These are phyloP conservation scores for Xylariomycetidae sp. DNA, from an alignment of 2,329 filamentous ascomycete genomes.

Conservation along the genomic window DNA sequence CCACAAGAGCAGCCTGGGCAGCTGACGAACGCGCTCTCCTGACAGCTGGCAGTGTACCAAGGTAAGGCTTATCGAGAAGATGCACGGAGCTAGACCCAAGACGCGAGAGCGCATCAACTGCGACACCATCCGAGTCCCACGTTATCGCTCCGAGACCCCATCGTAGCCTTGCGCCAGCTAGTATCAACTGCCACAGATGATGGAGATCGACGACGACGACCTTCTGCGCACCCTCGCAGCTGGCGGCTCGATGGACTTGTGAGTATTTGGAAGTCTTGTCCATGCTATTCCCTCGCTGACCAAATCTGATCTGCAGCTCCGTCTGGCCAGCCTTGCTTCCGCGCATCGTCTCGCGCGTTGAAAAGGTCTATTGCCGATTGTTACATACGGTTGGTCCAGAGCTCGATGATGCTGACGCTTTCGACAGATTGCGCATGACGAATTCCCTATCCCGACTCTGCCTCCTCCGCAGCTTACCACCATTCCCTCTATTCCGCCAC, in stretches of 20 bases:
- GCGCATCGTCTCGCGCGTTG: constrained; percentile 30
- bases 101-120: too few relatives aligned
- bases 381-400: constrained; percentile 7
- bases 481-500: constrained; percentile 27
- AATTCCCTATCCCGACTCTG: constrained; percentile 66
- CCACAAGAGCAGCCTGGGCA: too few relatives aligned
- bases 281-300: too few relatives aligned
- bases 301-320: constrained; percentile 22
- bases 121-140: too few relatives aligned
- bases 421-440: constrained; percentile 63
- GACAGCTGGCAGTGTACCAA: too few relatives aligned
- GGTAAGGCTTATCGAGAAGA: too few relatives aligned
- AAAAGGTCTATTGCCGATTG: constrained; percentile 42
- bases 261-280: constrained; percentile 22
- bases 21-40: too few relatives aligned
- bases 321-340: constrained; percentile 33
- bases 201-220: constrained; percentile 53
- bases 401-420: constrained; percentile 4
- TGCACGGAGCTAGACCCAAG: too few relatives aligned
- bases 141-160: too few relatives aligned
- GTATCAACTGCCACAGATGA: constrained; percentile 32
- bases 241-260: constrained; percentile 52
- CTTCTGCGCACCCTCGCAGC: constrained; percentile 42
- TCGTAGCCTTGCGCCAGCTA: too few relatives aligned
- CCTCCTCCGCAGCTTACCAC: constrained; percentile 32